phyloP scores from a whole-genome alignment of 148 eudicot species.

The Agrostemma githago region DNA sequence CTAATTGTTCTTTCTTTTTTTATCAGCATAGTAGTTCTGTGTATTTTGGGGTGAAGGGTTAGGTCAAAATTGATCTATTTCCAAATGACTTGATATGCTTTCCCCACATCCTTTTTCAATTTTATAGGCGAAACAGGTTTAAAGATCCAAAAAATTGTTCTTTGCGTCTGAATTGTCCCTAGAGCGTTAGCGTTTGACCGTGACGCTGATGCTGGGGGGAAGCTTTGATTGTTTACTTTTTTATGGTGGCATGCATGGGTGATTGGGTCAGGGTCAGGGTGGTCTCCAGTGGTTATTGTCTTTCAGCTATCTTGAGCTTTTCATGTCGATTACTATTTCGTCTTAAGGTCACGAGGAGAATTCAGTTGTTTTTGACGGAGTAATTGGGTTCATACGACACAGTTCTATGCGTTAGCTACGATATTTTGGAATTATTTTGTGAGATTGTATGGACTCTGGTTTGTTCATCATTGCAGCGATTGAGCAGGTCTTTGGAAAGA shows the following conservation, averaged over 20 bases:
- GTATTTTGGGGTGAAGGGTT: background rate
- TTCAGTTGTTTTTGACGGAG: background rate
- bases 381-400: background rate
- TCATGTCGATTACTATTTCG: background rate
- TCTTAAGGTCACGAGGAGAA: background rate
- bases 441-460: background rate
- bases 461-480: background rate
- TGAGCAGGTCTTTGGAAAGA: too few species aligned
- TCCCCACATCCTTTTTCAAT: background rate
- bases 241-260: background rate
- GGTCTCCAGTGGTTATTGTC: background rate
- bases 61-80: background rate
- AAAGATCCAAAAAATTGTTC: background rate
- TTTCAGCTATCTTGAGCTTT: background rate
- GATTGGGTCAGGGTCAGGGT: background rate
- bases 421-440: background rate
- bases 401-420: background rate
- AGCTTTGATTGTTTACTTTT: background rate
- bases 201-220: too few species aligned
- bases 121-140: background rate
- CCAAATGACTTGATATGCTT: background rate
- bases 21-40: background rate
- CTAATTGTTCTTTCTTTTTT: too few species aligned
- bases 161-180: background rate
- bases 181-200: background rate